Conservation (phyloP, 1,284 basidiomycete genomes). For the Leccinum fuscescens region DNA sequence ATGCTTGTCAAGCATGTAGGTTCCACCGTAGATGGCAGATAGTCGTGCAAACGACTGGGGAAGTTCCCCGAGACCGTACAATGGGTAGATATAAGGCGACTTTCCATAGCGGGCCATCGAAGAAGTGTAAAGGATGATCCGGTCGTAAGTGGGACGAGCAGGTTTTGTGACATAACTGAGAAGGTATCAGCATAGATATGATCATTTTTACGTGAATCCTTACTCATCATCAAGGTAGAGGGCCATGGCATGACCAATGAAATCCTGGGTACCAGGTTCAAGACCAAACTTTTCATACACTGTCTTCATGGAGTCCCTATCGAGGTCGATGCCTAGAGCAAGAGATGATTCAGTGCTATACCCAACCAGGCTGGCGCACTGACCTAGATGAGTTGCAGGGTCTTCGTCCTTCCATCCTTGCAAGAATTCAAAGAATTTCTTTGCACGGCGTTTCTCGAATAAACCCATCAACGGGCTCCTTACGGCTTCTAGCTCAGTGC, state of each 20-base stretch:
- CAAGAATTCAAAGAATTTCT: conserved; percentile 98
- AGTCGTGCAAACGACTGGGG: conserved; percentile 98
- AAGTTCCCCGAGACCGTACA: conserved; percentile 98
- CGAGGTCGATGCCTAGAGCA: conserved; percentile 74
- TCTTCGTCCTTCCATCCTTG: conserved; percentile 96
- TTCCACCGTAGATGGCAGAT: conserved; percentile 98
- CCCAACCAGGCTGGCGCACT: conserved; percentile 18
- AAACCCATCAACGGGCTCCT: conserved; percentile 94
- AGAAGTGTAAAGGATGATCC: conserved; percentile 95
- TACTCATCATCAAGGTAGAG: conserved; percentile 97
- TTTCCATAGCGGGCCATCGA: conserved; percentile 99
- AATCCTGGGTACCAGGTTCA: conserved; percentile 97
- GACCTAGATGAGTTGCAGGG: conserved; percentile 93
- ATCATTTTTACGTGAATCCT: conserved; percentile 32
- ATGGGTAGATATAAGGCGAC: conserved; percentile 99
- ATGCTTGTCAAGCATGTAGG: conserved; percentile 99
- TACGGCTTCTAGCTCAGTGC: conserved; percentile 97
- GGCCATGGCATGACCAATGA: conserved; percentile 99
- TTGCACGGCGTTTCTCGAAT: conserved; percentile 97
- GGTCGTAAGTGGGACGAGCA: conserved; percentile 89
- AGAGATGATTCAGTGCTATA: conserved; percentile 5
- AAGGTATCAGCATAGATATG: conserved; percentile 3
- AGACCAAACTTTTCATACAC: conserved; percentile 98
- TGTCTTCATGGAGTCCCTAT: conserved; percentile 86
- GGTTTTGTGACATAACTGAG: conserved; percentile 88